Evolutionary conservation across 1,284 basidiomycete genomes (phyloP), one percentile per base, ranked within the genome.

Genomic region (Afroboletus lepidellus): DNA sequence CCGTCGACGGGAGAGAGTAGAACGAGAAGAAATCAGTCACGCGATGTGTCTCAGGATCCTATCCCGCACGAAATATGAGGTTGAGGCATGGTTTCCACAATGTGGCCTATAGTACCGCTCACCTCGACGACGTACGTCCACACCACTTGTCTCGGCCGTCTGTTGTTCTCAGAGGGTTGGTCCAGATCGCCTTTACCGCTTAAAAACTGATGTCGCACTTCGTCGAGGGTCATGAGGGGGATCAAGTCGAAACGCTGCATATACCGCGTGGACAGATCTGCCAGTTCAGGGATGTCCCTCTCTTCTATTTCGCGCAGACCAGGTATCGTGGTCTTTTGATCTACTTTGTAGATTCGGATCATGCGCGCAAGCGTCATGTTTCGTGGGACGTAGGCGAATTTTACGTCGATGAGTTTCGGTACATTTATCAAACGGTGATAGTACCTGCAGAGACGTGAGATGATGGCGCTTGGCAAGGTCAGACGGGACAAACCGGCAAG

Each of bases 101-200:
- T 18, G 24, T 34, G n/a, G 47, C 13, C 65, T 76, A 56, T 4
- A 20, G 21, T 36, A 39, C 16, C 32, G 37, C 65, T 50, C 61
- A 93, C 94, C 80, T 98, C 95, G 34, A 98, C 90, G 30, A 99
- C 96, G 65, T 97, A 99, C 3, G 91, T 80, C 96, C 96, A 99
- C 1, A 92, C 87, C 34, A 99, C 96, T 69, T 98, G 96, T 16
- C 78, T 84, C 20, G 81, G 74, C 55, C 90, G 77, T 57, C 83
- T 74, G 2, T 77, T 69, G 62, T 79, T 67, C 63, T 77, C 67
- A 39, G 72, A 72, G 53, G 74, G 79, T 30, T 75, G 72, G 33
- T 76, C 74, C 5, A 88, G 86, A 13, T 70, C 74, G 0, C 96
- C 96, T 32, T 78, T 76, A 1, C 97, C 96, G 59, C 89, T 92